Conservation (phyloP, 2,329 filamentous ascomycete genomes). For the Phoma herbarum region DNA sequence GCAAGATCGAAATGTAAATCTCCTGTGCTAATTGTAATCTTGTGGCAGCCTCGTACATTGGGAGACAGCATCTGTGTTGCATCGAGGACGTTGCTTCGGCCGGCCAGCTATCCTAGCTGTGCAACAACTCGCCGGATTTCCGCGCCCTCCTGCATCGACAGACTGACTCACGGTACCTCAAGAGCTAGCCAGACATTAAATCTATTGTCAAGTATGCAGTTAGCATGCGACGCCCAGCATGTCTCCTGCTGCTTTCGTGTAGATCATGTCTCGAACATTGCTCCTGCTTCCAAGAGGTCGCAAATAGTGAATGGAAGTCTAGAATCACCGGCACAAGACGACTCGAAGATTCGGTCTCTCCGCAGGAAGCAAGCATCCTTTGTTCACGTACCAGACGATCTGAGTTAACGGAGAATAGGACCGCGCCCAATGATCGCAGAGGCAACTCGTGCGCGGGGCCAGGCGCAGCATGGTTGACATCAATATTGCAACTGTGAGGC, state of each 20-base stretch:
- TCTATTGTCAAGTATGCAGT: neutral
- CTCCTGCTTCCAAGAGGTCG: too few species aligned
- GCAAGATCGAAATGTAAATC: neutral
- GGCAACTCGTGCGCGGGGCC: neutral
- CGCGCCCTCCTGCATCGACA: slow-evolving; percentile 1
- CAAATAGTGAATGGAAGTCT: too few species aligned
- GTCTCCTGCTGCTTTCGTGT: neutral
- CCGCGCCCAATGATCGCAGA: neutral
- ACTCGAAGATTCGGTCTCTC: neutral
- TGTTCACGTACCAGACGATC: neutral
- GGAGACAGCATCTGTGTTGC: neutral
- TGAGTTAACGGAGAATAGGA: neutral
- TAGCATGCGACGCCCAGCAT: neutral
- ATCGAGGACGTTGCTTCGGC: slow-evolving; percentile 1
- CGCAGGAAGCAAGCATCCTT: neutral
- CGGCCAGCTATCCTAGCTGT: neutral
- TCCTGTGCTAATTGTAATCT: neutral
- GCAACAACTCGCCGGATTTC: neutral
- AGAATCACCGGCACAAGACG: neutral
- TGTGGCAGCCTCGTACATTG: neutral
- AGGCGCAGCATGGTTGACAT: neutral
- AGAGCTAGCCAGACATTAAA: neutral
- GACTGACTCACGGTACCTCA: neutral
- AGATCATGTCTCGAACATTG: slow-evolving; percentile 7
- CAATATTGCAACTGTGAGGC: neutral